Percentiles rank a stretch among this genome's conserved stretches.
Evolutionary conservation across 2,329 filamentous ascomycete genomes (phyloP).

Genomic region (Pleomassaria siparia): DNA sequence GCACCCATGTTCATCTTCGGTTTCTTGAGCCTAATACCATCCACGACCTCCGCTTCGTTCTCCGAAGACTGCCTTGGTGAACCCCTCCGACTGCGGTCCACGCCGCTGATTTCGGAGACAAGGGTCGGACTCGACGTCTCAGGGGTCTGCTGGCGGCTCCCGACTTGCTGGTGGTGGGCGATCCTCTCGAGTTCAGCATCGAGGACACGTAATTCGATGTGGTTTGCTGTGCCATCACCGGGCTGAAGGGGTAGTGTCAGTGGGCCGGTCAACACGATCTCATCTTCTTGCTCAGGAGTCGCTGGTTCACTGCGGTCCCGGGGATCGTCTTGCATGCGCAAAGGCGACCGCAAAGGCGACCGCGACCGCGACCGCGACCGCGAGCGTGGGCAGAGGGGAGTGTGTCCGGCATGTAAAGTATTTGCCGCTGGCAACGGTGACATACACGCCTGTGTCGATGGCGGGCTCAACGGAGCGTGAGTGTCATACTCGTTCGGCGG

Average conservation of each 20-base stretch:
- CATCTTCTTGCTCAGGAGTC: slow-evolving; percentile 18
- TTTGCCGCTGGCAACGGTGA: slow-evolving; percentile 40
- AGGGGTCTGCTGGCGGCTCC: background rate
- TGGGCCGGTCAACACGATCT: slow-evolving; percentile 29
- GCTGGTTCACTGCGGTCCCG: slow-evolving; percentile 15
- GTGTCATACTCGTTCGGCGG: slow-evolving; percentile 21
- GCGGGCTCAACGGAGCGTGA: slow-evolving; percentile 35
- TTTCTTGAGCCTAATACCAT: slow-evolving; percentile 40
- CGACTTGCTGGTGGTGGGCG: slow-evolving; percentile 6
- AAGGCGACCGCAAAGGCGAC: slow-evolving; percentile 18
- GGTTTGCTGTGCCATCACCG: slow-evolving; percentile 32
- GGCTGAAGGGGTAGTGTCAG: slow-evolving; percentile 37
- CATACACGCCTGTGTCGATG: slow-evolving; percentile 30
- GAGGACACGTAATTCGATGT: slow-evolving; percentile 30
- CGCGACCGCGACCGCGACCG: no score
- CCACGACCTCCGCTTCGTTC: slow-evolving; percentile 24
- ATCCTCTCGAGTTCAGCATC: slow-evolving; percentile 31
- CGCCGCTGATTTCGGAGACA: slow-evolving; percentile 7
- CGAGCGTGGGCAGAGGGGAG: slow-evolving; percentile 31
- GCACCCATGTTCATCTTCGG: slow-evolving; percentile 38
- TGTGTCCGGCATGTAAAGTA: slow-evolving; percentile 40
- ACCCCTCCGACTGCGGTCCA: slow-evolving; percentile 24
- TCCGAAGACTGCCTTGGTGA: slow-evolving; percentile 21
- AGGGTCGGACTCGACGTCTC: background rate
- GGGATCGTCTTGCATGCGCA: slow-evolving; percentile 9